phyloP scores from a whole-genome alignment of 805 yeast species.

The Priceomyces medius region DNA sequence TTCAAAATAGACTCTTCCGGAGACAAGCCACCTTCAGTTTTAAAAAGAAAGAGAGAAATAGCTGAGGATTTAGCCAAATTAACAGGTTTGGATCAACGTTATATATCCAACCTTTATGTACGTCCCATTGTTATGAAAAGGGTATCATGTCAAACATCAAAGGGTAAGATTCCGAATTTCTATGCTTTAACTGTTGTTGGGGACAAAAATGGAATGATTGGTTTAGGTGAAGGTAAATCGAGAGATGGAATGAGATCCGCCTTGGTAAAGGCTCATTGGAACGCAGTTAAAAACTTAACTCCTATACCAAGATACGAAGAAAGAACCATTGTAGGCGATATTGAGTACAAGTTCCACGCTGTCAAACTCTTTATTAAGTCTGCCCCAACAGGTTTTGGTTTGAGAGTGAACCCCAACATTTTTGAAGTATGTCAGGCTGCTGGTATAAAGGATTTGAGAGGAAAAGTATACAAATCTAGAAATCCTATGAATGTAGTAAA shows the following conservation, averaged over 20 bases:
- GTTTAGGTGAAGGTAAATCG: constrained; percentile 93
- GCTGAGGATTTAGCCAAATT: constrained; percentile 57
- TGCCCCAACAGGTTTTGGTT: constrained; percentile 91
- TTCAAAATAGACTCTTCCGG: constrained; percentile 23
- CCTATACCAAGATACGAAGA: constrained; percentile 85
- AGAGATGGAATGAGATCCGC: constrained; percentile 74
- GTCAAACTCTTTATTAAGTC: constrained; percentile 78
- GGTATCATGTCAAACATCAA: constrained; percentile 87
- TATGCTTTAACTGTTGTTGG: constrained; percentile 90
- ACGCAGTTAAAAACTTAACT: constrained; percentile 81
- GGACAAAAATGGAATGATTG: constrained; percentile 89
- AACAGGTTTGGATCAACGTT: constrained; percentile 65
- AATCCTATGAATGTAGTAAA: constrained; percentile 93
- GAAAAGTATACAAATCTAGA: constrained; percentile 88
- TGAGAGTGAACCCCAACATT: constrained; percentile 85
- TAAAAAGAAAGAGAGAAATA: constrained; percentile 27
- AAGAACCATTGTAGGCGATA: constrained; percentile 84
- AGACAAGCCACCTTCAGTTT: constrained; percentile 11
- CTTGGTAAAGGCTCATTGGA: constrained; percentile 83
- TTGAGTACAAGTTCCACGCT: constrained; percentile 83
- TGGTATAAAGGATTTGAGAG: constrained; percentile 90
- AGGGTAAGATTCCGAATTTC: constrained; percentile 82
- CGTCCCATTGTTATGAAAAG: constrained; percentile 72
- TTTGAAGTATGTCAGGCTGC: constrained; percentile 90
- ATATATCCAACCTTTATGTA: constrained; percentile 58